A percentile compares a stretch with the other conserved stretches of the same genome.
phyloP scores from a whole-genome alignment of 495 filamentous ascomycete genomes.

The Neurospora sp. region DNA sequence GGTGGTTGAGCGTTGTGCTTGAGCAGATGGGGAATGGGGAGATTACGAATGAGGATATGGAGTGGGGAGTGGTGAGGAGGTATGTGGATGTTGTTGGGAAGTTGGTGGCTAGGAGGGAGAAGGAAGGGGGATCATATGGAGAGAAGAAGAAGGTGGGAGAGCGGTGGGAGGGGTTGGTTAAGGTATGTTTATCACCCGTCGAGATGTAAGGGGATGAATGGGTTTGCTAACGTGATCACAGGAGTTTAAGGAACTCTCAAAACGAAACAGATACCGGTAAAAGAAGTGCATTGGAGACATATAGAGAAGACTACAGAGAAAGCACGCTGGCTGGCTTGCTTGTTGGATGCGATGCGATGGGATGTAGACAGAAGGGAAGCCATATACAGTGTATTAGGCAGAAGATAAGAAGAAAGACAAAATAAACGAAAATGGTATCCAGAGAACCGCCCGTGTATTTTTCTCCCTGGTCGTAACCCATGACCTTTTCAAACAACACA shows the following conservation, averaged over 20 bases:
- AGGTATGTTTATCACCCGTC: background rate
- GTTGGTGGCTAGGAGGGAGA: background rate
- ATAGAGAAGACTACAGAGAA: background rate
- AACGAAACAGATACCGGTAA: background rate
- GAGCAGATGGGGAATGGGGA: background rate
- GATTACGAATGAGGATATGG: background rate
- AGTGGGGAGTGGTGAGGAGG: background rate
- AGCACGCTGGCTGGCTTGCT: background rate
- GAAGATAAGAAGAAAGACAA: background rate
- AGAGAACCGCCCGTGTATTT: background rate
- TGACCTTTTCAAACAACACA: background rate
- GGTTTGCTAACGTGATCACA: background rate
- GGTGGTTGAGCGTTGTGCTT: background rate
- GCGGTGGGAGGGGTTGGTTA: background rate
- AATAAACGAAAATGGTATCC: background rate
- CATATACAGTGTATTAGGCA: background rate
- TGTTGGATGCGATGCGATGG: background rate
- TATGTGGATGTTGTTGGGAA: background rate
- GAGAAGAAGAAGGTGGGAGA: background rate
- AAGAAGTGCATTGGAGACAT: background rate
- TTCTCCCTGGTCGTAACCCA: background rate
- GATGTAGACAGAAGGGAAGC: background rate
- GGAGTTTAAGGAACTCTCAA: background rate
- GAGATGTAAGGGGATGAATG: background rate
- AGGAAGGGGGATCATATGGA: background rate